phyloP scores from a whole-genome alignment of 257 asterid species.

The Fraxinus excelsior region DNA sequence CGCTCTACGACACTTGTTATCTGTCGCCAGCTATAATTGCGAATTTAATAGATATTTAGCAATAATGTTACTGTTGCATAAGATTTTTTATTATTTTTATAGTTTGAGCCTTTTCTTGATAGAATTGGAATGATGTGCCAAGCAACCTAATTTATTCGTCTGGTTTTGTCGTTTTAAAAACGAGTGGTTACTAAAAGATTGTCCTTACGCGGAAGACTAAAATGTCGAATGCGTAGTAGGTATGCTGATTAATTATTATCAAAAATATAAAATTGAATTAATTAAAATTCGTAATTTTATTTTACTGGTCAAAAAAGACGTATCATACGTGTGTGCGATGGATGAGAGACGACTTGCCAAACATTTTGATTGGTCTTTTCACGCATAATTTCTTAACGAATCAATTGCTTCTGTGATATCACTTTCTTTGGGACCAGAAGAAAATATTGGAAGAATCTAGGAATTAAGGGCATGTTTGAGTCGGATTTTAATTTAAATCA shows the following conservation, averaged over 20 bases:
- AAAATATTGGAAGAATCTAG: not conserved
- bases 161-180: slow-evolving; percentile 4
- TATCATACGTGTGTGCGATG: not conserved
- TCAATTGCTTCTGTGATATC: not conserved
- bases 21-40: no score
- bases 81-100: not conserved
- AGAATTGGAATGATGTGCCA: not conserved
- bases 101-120: no score
- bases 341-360: not conserved
- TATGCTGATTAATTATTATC: slow-evolving; percentile 7
- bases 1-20: no score
- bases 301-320: slow-evolving; percentile 19
- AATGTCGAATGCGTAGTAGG: not conserved
- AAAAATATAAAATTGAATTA: not conserved
- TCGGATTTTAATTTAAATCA: no score
- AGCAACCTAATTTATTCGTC: not conserved
- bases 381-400: not conserved
- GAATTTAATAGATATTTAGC: not conserved
- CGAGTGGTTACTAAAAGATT: slow-evolving; percentile 4
- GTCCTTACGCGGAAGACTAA: not conserved
- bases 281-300: not conserved
- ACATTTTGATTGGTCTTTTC: slow-evolving; percentile 19
- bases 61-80: not conserved
- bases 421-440: not conserved
- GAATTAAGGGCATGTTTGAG: no score